Evolutionary conservation across 2,329 filamentous ascomycete species (phyloP).

Genomic region (Monosporascus sp.): DNA sequence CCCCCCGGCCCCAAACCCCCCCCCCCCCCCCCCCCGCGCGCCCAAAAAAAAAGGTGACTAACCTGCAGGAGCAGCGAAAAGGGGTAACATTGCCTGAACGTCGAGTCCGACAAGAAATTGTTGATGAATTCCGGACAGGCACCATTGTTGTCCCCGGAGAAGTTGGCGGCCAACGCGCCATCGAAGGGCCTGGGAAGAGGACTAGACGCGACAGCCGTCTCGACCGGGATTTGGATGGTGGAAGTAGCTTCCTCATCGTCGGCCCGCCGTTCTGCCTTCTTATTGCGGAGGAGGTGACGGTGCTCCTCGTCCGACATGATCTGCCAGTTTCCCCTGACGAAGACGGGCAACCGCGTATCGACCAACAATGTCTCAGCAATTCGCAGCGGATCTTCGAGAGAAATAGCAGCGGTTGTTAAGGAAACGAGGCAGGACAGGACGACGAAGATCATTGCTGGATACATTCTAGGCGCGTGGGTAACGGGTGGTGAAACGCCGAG

Average conservation of each 20-base stretch:
- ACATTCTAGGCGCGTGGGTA: slow-evolving; percentile 14
- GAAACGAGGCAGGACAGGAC: slow-evolving; percentile 23
- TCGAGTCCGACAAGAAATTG: slow-evolving; percentile 57
- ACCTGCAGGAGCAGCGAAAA: slow-evolving; percentile 80
- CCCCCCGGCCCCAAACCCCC: too few relatives aligned
- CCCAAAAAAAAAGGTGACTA: too few relatives aligned
- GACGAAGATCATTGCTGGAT: slow-evolving; percentile 27
- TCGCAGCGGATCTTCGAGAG: slow-evolving; percentile 16
- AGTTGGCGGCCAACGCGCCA: slow-evolving; percentile 56
- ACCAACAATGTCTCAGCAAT: slow-evolving; percentile 29
- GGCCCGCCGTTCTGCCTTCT: slow-evolving; percentile 3
- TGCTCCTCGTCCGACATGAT: slow-evolving; percentile 31
- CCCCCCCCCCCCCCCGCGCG: too few relatives aligned
- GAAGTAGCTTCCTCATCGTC: slow-evolving; percentile 15
- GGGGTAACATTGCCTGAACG: slow-evolving; percentile 71
- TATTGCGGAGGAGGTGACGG: slow-evolving; percentile 20
- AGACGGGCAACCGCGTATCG: slow-evolving; percentile 30
- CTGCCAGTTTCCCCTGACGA: slow-evolving; percentile 29
- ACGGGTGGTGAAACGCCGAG: slow-evolving; percentile 17
- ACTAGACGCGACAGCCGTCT: slow-evolving; percentile 22
- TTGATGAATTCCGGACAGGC: slow-evolving; percentile 65
- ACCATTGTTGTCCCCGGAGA: slow-evolving; percentile 43
- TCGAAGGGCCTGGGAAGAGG: slow-evolving; percentile 63
- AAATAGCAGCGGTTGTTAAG: slow-evolving; percentile 17
- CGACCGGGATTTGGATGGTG: slow-evolving; percentile 26